Percentiles rank a stretch among this genome's conserved stretches.
phyloP scores from a whole-genome alignment of 2,329 filamentous ascomycete genomes.

The Aspergillus neoniger region DNA sequence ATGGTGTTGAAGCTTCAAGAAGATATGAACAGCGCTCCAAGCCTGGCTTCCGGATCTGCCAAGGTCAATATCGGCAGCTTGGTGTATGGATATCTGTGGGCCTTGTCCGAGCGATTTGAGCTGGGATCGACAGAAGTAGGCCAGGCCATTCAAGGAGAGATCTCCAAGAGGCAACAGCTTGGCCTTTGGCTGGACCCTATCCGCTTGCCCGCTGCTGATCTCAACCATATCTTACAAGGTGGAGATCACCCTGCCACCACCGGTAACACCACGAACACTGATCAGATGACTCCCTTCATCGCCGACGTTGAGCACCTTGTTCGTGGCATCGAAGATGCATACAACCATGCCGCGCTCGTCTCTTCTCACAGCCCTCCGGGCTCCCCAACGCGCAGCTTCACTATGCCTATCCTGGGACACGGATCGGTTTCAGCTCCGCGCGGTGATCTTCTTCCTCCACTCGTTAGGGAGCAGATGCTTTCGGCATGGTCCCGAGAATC shows the following conservation, averaged over 20 bases:
- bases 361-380: conserved; percentile 69
- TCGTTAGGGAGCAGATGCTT: conserved; percentile 73
- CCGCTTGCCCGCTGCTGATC: conserved; percentile 65
- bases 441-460: conserved; percentile 63
- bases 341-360: conserved; percentile 62
- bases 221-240: conserved; percentile 63
- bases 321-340: conserved; percentile 71
- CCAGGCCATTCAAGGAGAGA: conserved; percentile 71
- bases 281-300: conserved; percentile 67
- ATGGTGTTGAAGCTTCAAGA: conserved; percentile 90
- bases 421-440: conserved; percentile 35
- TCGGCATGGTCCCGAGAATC: conserved; percentile 77
- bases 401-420: conserved; percentile 62
- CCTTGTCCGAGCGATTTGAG: conserved; percentile 73
- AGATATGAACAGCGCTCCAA: conserved; percentile 58
- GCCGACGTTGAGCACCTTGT: conserved; percentile 70
- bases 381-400: conserved; percentile 67
- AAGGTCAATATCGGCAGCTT: conserved; percentile 81
- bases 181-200: conserved; percentile 78
- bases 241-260: conserved; percentile 37
- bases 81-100: conserved; percentile 87
- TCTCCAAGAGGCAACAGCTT: conserved; percentile 70
- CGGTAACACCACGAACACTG: conserved; percentile 46
- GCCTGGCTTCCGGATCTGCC: conserved; percentile 53
- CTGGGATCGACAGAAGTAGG: conserved; percentile 72